These are phyloP conservation scores for Piper longum DNA, from an alignment of 164 flowering plant genomes.

Conservation along the genomic window DNA sequence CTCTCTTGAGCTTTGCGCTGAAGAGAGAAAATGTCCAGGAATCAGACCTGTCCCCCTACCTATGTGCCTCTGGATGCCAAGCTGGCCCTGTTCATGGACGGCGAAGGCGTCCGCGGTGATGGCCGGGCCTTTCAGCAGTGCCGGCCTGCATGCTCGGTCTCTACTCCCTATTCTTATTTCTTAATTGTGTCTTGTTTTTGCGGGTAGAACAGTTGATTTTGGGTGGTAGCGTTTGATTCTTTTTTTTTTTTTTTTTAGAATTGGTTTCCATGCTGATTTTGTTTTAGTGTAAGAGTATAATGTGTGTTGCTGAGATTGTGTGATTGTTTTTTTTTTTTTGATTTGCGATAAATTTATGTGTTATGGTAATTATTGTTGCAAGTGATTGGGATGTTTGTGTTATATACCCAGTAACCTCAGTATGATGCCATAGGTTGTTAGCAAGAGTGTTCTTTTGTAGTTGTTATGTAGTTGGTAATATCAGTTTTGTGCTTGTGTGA, in stretches of 20 bases:
- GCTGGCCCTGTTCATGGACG: constrained; percentile 29
- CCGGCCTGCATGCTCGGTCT: constrained; percentile 73
- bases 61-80: constrained; percentile 39
- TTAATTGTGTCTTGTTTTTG: neutral
- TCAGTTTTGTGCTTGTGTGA: too few species aligned
- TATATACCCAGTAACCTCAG: too few species aligned
- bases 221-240: neutral
- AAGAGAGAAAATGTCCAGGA: constrained; percentile 35
- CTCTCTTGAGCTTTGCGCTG: neutral
- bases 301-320: too few species aligned
- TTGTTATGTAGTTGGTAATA: too few species aligned
- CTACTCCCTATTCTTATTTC: neutral
- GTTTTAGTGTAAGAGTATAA: too few species aligned
- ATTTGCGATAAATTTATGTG: too few species aligned
- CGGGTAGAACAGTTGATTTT: neutral
- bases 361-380: too few species aligned
- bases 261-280: neutral
- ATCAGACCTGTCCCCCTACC: constrained; percentile 24
- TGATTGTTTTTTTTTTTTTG: too few species aligned
- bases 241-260: neutral
- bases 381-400: too few species aligned
- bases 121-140: constrained; percentile 82
- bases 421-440: too few species aligned
- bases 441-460: too few species aligned
- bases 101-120: constrained; percentile 73